Conservation (phyloP, 1,139 yeast genomes). For the Zygotorulaspora mrakii region DNA sequence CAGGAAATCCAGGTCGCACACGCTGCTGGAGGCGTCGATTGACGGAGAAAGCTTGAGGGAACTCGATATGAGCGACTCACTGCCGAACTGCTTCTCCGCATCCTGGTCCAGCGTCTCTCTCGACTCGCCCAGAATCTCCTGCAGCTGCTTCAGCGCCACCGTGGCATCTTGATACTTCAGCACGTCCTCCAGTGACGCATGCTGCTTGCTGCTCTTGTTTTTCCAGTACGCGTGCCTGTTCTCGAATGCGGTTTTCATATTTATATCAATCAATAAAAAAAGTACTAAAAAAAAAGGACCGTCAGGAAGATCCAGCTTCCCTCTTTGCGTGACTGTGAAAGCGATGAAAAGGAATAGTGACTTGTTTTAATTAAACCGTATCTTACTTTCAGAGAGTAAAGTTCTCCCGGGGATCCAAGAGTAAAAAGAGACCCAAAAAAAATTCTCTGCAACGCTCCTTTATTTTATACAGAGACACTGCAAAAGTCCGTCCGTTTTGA, state of each 20-base stretch:
- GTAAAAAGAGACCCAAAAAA: no score
- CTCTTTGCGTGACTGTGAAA: neutral
- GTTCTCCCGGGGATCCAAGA: no score
- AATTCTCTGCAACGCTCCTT: no score
- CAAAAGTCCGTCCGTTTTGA: neutral
- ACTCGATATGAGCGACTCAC: neutral
- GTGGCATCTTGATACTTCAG: slow-evolving; percentile 9
- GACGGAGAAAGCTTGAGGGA: neutral
- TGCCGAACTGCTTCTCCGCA: neutral
- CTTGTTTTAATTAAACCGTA: no score
- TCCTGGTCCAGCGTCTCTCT: neutral
- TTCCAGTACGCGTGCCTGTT: neutral
- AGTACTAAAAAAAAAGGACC: neutral
- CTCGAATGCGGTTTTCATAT: slow-evolving; percentile 1
- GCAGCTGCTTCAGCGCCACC: slow-evolving; percentile 8
- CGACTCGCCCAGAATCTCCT: slow-evolving; percentile 7
- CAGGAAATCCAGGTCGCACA: neutral
- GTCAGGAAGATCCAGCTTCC: slow-evolving; percentile 2
- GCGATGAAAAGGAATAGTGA: neutral
- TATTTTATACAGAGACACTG: no score
- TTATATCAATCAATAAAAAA: no score
- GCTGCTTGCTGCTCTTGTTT: neutral
- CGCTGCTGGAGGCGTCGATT: neutral
- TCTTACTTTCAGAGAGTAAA: neutral
- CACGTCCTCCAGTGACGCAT: slow-evolving; percentile 9